Percentiles rank a stretch among this genome's conserved stretches.
Evolutionary conservation across 305 asterid species (phyloP).

Genomic region (Fraxinus dipetala): DNA sequence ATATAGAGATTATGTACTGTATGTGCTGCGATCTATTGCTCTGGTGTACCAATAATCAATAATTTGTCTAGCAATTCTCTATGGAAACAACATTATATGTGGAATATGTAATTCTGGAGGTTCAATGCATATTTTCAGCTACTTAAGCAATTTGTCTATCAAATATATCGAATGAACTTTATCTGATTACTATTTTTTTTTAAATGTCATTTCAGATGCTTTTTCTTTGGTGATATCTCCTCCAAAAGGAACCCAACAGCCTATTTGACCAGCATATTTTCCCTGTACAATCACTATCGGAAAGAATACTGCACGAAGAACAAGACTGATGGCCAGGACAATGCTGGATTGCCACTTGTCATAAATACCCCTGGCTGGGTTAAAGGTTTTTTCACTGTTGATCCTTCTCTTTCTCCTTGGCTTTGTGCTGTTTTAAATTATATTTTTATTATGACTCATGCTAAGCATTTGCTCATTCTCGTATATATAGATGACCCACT

Average conservation of each 20-base stretch:
- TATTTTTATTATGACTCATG: neutral
- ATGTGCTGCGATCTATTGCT: neutral
- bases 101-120: neutral
- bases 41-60: neutral
- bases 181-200: conserved; percentile 16
- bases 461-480: neutral
- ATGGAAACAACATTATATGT: neutral
- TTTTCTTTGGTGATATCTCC: conserved; percentile 86
- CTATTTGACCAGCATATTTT: conserved; percentile 53
- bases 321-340: conserved; percentile 30
- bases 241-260: conserved; percentile 78
- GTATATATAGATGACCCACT: conserved; percentile 9
- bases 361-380: conserved; percentile 98
- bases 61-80: neutral
- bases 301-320: conserved; percentile 32
- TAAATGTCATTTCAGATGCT: conserved; percentile 60
- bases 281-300: conserved; percentile 65
- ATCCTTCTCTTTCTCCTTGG: neutral
- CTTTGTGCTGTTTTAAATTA: neutral
- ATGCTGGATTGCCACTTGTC: conserved; percentile 63
- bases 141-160: neutral
- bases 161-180: neutral
- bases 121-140: neutral
- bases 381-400: conserved; percentile 46
- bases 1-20: neutral